Percentiles rank a stretch among this genome's conserved stretches.
Conservation (phyloP, 1,284 basidiomycete genomes). For the Apiotrichum brassicae region DNA sequence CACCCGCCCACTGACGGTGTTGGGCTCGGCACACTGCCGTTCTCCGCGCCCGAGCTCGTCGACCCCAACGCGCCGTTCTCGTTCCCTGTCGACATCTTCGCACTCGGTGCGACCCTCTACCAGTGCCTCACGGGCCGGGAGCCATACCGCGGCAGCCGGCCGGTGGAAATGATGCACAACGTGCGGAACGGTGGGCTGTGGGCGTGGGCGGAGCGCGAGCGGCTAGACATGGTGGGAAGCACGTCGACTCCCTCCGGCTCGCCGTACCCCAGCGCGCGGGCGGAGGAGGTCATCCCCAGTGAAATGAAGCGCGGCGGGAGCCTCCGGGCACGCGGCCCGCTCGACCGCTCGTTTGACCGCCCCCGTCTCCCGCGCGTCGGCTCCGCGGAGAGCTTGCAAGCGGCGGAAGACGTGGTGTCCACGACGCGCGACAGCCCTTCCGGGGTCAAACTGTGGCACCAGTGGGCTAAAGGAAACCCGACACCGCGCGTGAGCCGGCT, state of each 20-base stretch:
- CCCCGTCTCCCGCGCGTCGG: constrained; percentile 13
- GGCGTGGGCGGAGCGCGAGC: constrained; percentile 47
- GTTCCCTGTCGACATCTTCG: constrained; percentile 51
- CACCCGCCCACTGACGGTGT: constrained; percentile 47
- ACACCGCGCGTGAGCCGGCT: not conserved
- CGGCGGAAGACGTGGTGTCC: constrained; percentile 21
- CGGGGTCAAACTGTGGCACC: constrained; percentile 33
- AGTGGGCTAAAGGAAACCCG: constrained; percentile 23
- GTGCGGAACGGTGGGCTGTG: constrained; percentile 49
- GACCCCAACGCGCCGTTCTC: constrained; percentile 45
- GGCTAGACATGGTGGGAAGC: constrained; percentile 27
- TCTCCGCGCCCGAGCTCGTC: constrained; percentile 51
- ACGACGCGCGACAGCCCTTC: constrained; percentile 18
- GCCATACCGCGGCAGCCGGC: constrained; percentile 47
- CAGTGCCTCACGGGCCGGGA: constrained; percentile 49
- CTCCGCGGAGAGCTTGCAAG: constrained; percentile 30
- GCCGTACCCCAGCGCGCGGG: constrained; percentile 35
- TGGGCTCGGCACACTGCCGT: constrained; percentile 51
- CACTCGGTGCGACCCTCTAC: constrained; percentile 50
- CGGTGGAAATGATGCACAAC: constrained; percentile 49
- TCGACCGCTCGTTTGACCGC: not conserved
- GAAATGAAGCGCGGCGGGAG: constrained; percentile 27
- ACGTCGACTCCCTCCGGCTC: constrained; percentile 16
- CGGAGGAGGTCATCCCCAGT: constrained; percentile 13
- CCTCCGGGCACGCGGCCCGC: constrained; percentile 19